phyloP scores from a whole-genome alignment of 1,284 basidiomycete genomes.

The Hemileia vastatrix region DNA sequence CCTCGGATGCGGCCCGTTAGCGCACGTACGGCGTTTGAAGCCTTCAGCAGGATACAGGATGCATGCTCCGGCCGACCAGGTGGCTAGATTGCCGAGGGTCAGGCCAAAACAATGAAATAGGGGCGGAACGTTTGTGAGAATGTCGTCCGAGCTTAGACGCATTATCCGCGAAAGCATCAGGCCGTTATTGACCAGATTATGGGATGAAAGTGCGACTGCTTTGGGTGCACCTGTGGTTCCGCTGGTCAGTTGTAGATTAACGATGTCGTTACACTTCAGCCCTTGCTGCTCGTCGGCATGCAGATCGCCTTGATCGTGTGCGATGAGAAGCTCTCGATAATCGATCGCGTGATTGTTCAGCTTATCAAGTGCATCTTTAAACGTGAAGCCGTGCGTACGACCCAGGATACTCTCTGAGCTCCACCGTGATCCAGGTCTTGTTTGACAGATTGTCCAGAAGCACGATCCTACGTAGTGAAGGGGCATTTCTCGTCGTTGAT shows the following conservation, averaged over 20 bases:
- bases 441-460: conserved; percentile 34
- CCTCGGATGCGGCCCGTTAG: conserved; percentile 56
- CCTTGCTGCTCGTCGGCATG: no score
- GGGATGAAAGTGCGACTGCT: neutral
- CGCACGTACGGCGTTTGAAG: conserved; percentile 57
- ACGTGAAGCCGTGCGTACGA: no score
- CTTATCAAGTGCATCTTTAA: no score
- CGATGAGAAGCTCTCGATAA: no score
- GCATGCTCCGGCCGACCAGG: conserved; percentile 63
- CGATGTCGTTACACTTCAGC: no score
- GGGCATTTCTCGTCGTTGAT: conserved; percentile 22
- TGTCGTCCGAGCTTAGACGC: neutral
- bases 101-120: conserved; percentile 78
- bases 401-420: no score
- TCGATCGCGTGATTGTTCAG: no score
- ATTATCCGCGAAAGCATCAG: no score
- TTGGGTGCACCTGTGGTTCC: neutral
- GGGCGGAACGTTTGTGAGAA: conserved; percentile 56
- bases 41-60: conserved; percentile 63
- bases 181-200: neutral
- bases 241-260: no score
- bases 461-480: conserved; percentile 29
- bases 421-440: no score
- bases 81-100: conserved; percentile 67
- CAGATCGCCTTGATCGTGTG: no score